A percentile compares a stretch with the other conserved stretches of the same genome.
Evolutionary conservation across 208 protist genomes (phyloP).

Genomic region (Crithidia mellificae): DNA sequence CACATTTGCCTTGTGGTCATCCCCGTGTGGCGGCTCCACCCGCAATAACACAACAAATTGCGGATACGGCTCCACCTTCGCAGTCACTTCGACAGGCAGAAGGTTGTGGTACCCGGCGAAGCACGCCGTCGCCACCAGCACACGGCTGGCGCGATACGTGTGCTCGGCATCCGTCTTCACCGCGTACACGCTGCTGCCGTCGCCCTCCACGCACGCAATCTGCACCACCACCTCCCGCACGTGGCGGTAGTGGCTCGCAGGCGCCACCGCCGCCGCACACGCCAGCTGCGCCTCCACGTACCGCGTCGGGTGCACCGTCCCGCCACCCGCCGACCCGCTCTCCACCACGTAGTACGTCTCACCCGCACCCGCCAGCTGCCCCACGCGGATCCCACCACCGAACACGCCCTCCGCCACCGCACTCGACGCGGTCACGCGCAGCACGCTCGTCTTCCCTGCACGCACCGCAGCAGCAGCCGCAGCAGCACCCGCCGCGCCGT

Average conservation of each 20-base stretch:
- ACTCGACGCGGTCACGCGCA: constrained; percentile 15
- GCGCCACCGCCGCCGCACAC: constrained; percentile 11
- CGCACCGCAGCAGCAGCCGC: constrained; percentile 4
- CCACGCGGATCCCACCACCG: constrained; percentile 17
- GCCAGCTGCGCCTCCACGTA: constrained; percentile 21
- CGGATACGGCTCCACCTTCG: neutral
- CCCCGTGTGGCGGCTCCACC: constrained; percentile 11
- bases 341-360: no score
- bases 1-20: constrained; percentile 20
- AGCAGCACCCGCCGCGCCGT: no score
- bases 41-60: constrained; percentile 30
- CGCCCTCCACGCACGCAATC: neutral
- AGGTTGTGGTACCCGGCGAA: constrained; percentile 29
- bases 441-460: constrained; percentile 20
- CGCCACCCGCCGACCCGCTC: no score
- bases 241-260: constrained; percentile 15
- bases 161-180: constrained; percentile 21
- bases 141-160: constrained; percentile 14
- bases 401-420: constrained; percentile 21
- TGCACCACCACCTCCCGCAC: constrained; percentile 27
- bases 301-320: no score
- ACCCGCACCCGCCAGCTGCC: no score
- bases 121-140: constrained; percentile 28
- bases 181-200: no score
- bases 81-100: neutral